Base-by-base conservation (phyloP, 1,139 yeast genomes). In the Diutina siamensis region DNA sequence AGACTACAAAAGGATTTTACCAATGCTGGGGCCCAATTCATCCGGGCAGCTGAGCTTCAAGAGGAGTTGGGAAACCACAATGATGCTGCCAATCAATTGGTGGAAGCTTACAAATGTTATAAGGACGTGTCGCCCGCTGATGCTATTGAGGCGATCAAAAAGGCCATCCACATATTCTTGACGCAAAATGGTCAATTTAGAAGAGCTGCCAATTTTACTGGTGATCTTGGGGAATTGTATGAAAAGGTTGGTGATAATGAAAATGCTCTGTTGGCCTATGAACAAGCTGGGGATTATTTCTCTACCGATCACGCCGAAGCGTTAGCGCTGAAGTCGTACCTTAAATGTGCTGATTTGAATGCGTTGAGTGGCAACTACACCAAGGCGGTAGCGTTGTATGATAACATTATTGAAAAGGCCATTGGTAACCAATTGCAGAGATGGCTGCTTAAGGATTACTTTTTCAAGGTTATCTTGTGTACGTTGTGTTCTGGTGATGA, bases 261-360 rank as follows among this genome's bases (percentile, higher is more conserved):
- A 17, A 75, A 75, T 53, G 97, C 98, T 2, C 73, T 83, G 47
- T 71, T 72, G 49, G 78, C 92, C 27, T 92, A 84, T 61, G 95
- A 88, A 58, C 85, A 83, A 55, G 97, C 98, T 4, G 97, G 96
- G 38, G 97, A 94, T 58, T 92, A 96, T 86, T 88, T 84, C 60
- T 77, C 79, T 49, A 88, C 94, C 51, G 98, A 92, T 64, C 92
- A 87, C 50, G 97, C 98, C 0, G 84, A 83, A 52, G 95, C 97
- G 8, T 72, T 92, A 49, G 79, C 96, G 31, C 88, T 81, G 64
- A 92, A 92, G 65, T 88, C 95, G 22, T 85, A 75, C 55, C 68
- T 89, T 55, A 87, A 87, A 62, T 85, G 92, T 53, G 98, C 97
- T 1, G 97, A 92, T 58, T 71, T 92, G 56, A 73, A 81, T 47